Conservation (phyloP, 2,329 filamentous ascomycete species). For the Daldinia sp. region DNA sequence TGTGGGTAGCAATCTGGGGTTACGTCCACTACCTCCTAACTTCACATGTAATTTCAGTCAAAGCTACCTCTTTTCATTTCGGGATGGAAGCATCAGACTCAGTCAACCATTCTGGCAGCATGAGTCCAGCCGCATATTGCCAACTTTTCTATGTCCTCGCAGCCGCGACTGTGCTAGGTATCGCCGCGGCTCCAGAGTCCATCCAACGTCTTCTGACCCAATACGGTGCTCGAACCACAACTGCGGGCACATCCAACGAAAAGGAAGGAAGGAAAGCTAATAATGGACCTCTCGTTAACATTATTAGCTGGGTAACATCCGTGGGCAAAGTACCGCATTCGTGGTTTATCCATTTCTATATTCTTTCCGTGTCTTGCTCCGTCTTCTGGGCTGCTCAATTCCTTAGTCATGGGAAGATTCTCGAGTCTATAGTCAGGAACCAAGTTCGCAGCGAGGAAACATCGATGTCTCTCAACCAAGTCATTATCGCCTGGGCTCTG, state of each 20-base stretch:
- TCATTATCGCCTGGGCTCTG: conserved; percentile 75
- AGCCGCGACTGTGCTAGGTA: conserved; percentile 55
- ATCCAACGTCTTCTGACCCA: conserved; percentile 60
- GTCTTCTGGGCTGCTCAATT: conserved; percentile 80
- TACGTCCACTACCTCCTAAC: neutral
- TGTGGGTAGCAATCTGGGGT: neutral
- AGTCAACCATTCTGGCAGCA: conserved; percentile 21
- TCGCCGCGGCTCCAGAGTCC: conserved; percentile 60
- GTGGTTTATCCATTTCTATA: conserved; percentile 92
- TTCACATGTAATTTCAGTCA: neutral
- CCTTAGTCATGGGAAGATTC: conserved; percentile 63
- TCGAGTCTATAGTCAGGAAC: conserved; percentile 61
- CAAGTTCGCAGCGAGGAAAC: conserved; percentile 48
- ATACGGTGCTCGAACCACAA: conserved; percentile 62
- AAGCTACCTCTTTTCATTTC: neutral
- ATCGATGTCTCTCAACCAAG: conserved; percentile 71
- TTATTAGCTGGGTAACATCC: conserved; percentile 54
- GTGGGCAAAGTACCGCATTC: conserved; percentile 79
- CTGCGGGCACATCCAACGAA: conserved; percentile 16
- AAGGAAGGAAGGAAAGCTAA: conserved; percentile 10
- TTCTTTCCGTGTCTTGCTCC: conserved; percentile 76
- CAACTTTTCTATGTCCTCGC: conserved; percentile 63
- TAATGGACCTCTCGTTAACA: conserved; percentile 43
- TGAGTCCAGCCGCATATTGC: conserved; percentile 53
- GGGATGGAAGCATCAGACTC: conserved; percentile 23